Base-by-base conservation (phyloP, 768 basidiomycete genomes). In the Tricholoma bakamatsutake region DNA sequence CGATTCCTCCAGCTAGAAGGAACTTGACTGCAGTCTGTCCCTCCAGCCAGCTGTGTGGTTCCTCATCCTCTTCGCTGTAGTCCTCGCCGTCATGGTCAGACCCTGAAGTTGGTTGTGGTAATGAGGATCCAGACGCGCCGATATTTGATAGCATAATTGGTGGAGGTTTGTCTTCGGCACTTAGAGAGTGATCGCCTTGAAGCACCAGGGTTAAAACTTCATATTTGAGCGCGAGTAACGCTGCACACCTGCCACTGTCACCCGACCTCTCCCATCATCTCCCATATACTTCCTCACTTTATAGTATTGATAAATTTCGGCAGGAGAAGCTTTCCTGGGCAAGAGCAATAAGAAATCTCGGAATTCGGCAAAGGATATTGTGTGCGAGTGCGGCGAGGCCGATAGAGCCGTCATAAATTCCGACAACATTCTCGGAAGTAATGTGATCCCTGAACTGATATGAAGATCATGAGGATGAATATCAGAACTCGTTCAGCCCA, bases 1-100 rank as follows among this genome's bases (percentile, higher is more conserved):
- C 97, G 9, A 95, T 74, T 12, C 97, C 97, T 34, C 97, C 97
- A 5, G 97, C 97, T 11, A 93, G 71, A 43, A 99, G 79, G 71
- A 96, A 99, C 66, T 87, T 90, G 71, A 94, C 74, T 9, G 96
- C 88, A 0, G 87, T 84, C 56, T 80, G 76, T 3, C 83, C 82
- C 57, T 82, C 87, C 18, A 93, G 69, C 70, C 82, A 81, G 57
- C 73, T 75, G 53, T 80, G 81, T 15, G 78, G 77, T 40, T 85
- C 82, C 34, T 83, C 81, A 15, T 84, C 82, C 30, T 69, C 68
- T 50, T 73, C 70, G 27, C 80, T 79, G 15, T 77, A 72, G 18
- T 74, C 72, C 10, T 72, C 75, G 34, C 76, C 74, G 34, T 77
- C 74, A 17, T 74, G 75, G 40, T 76, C 75, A 53, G 53, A 35